phyloP scores from a whole-genome alignment of 352 stramenopile species.

The Pythium brachiatum region DNA sequence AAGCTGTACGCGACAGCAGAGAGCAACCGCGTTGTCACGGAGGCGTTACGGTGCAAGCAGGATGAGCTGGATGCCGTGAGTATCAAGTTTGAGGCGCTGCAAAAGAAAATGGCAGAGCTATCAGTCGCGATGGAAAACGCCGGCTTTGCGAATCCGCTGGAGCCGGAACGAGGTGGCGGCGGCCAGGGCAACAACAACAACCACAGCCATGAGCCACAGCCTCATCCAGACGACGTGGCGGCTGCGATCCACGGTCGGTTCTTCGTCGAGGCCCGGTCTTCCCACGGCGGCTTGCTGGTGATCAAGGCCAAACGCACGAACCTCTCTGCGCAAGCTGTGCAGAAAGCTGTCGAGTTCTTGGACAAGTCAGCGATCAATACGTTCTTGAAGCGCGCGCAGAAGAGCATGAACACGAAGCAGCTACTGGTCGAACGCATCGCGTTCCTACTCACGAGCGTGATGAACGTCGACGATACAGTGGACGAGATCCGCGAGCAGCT shows the following conservation, averaged over 20 bases:
- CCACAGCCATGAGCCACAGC: constrained; percentile 24
- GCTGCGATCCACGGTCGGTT: constrained; percentile 73
- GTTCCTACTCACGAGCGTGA: constrained; percentile 67
- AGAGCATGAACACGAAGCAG: constrained; percentile 92
- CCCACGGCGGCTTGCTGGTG: constrained; percentile 82
- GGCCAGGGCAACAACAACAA: constrained; percentile 26
- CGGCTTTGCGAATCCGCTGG: constrained; percentile 31
- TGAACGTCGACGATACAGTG: constrained; percentile 72
- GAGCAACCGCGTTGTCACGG: constrained; percentile 91
- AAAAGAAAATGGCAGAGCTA: constrained; percentile 71
- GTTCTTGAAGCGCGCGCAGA: constrained; percentile 93
- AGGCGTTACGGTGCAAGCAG: constrained; percentile 87
- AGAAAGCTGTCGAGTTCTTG: constrained; percentile 84
- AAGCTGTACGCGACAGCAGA: constrained; percentile 91
- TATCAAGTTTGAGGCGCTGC: constrained; percentile 80
- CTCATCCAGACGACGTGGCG: constrained; percentile 55
- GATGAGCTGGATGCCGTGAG: constrained; percentile 86
- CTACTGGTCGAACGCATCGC: constrained; percentile 89
- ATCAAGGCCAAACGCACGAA: constrained; percentile 93
- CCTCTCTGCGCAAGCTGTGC: constrained; percentile 42
- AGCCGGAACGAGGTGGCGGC: constrained; percentile 26
- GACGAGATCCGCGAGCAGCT: constrained; percentile 52
- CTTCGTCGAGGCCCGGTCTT: constrained; percentile 82
- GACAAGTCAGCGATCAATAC: constrained; percentile 87
- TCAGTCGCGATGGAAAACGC: constrained; percentile 57